phyloP scores from a whole-genome alignment of 2,329 filamentous ascomycete genomes.

The Dothideomycetes sp. region DNA sequence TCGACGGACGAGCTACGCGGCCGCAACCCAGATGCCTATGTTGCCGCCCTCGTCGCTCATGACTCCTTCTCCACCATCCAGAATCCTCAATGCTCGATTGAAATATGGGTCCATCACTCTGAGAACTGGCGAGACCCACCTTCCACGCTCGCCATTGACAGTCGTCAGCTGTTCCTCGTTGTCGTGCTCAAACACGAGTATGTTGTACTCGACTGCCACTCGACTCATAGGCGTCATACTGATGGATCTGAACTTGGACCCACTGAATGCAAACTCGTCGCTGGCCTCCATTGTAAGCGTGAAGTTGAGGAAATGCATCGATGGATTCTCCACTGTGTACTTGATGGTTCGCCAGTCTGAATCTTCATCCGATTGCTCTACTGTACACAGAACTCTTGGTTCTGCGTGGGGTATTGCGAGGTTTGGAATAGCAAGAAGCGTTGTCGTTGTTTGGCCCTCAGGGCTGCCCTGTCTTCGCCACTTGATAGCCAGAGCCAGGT shows the following conservation, averaged over 20 bases:
- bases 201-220: slow-evolving; percentile 58
- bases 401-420: slow-evolving; percentile 74
- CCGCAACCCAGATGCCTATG: slow-evolving; percentile 26
- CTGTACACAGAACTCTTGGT: slow-evolving; percentile 63
- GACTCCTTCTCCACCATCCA: slow-evolving; percentile 68
- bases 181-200: slow-evolving; percentile 44
- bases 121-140: slow-evolving; percentile 62
- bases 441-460: slow-evolving; percentile 37
- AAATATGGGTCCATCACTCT: slow-evolving; percentile 85
- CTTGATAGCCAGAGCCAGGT: slow-evolving; percentile 61
- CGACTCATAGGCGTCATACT: slow-evolving; percentile 76
- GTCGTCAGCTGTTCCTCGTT: slow-evolving; percentile 16
- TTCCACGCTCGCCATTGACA: slow-evolving; percentile 26
- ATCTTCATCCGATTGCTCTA: slow-evolving; percentile 12
- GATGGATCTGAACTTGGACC: slow-evolving; percentile 67
- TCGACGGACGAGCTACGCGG: no score
- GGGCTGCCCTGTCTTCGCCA: slow-evolving; percentile 53
- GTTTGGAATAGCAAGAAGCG: slow-evolving; percentile 64
- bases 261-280: slow-evolving; percentile 87
- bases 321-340: slow-evolving; percentile 84
- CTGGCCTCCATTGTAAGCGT: slow-evolving; percentile 84
- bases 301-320: slow-evolving; percentile 89
- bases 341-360: slow-evolving; percentile 17
- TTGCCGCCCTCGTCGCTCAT: slow-evolving; percentile 43
- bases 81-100: slow-evolving; percentile 75